Evolutionary conservation across 371 early-diverging fungal species (phyloP).

Genomic region (Mucor lusitanicus): DNA sequence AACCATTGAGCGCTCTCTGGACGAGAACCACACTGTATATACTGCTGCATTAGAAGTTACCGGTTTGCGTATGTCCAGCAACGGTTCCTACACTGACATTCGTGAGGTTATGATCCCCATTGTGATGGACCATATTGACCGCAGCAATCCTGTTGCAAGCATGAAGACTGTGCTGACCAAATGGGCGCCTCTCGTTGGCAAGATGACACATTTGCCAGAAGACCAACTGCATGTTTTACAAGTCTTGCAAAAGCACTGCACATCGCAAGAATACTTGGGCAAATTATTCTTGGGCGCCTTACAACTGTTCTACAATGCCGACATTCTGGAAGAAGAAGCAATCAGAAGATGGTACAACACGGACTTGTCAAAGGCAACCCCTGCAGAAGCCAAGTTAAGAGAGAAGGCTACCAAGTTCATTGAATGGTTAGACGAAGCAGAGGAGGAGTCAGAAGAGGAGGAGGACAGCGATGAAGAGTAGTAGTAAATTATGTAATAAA

Average conservation of each 20-base stretch:
- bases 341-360: conserved; percentile 76
- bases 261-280: conserved; percentile 42
- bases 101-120: conserved; percentile 73
- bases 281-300: conserved; percentile 68
- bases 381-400: conserved; percentile 40
- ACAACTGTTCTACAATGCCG: conserved; percentile 75
- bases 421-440: conserved; percentile 71
- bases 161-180: conserved; percentile 53
- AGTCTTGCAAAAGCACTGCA: conserved; percentile 61
- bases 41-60: conserved; percentile 87
- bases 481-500: conserved; percentile 4
- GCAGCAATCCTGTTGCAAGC: conserved; percentile 36
- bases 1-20: conserved; percentile 82
- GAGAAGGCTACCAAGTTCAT: conserved; percentile 60
- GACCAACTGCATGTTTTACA: conserved; percentile 81
- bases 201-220: conserved; percentile 68
- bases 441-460: conserved; percentile 45
- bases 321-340: conserved; percentile 84
- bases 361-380: conserved; percentile 33
- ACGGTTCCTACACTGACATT: conserved; percentile 81
- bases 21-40: conserved; percentile 75
- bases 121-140: conserved; percentile 61
- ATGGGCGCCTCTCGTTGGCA: conserved; percentile 74
- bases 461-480: conserved; percentile 29
- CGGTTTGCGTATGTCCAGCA: conserved; percentile 87